Evolutionary conservation across 257 asterid species (phyloP).

Genomic region (Nemophila menziesii): DNA sequence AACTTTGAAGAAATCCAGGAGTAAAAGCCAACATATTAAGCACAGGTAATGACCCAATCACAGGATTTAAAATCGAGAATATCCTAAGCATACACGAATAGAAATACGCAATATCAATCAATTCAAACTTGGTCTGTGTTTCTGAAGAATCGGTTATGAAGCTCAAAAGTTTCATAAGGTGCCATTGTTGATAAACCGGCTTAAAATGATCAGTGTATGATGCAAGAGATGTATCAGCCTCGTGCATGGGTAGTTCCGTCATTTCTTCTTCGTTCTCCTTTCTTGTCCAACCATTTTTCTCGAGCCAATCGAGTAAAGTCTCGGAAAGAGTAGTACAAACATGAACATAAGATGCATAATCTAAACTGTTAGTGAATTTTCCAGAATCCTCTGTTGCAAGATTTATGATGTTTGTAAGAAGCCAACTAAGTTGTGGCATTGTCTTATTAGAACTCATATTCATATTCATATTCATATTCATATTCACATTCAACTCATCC

Average conservation of each 20-base stretch:
- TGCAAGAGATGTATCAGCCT: slow-evolving; percentile 38
- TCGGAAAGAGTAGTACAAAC: slow-evolving; percentile 53
- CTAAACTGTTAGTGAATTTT: slow-evolving; percentile 48
- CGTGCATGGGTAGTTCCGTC: slow-evolving; percentile 11
- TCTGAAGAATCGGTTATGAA: slow-evolving; percentile 30
- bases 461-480: no score
- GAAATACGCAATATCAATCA: slow-evolving; percentile 54
- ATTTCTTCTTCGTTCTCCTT: slow-evolving; percentile 27
- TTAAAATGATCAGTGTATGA: slow-evolving; percentile 60
- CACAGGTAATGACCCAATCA: slow-evolving; percentile 67
- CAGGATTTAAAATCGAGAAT: slow-evolving; percentile 55
- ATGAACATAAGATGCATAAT: slow-evolving; percentile 48
- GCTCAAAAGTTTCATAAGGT: slow-evolving; percentile 58
- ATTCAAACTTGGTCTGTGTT: slow-evolving; percentile 26
- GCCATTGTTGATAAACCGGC: slow-evolving; percentile 74
- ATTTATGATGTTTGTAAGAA: slow-evolving; percentile 63
- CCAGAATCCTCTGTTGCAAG: slow-evolving; percentile 64
- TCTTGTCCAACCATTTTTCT: slow-evolving; percentile 28
- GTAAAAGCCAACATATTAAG: slow-evolving; percentile 91
- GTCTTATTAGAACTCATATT: slow-evolving; percentile 20
- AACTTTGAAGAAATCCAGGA: slow-evolving; percentile 68
- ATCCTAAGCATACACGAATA: slow-evolving; percentile 77
- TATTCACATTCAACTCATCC: slow-evolving; percentile 39
- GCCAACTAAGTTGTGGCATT: slow-evolving; percentile 79
- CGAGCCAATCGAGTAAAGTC: slow-evolving; percentile 43